Evolutionary conservation across 106 monocot species (phyloP), one percentile per base, ranked within the genome.

Genomic region (Gastrodia elata): DNA sequence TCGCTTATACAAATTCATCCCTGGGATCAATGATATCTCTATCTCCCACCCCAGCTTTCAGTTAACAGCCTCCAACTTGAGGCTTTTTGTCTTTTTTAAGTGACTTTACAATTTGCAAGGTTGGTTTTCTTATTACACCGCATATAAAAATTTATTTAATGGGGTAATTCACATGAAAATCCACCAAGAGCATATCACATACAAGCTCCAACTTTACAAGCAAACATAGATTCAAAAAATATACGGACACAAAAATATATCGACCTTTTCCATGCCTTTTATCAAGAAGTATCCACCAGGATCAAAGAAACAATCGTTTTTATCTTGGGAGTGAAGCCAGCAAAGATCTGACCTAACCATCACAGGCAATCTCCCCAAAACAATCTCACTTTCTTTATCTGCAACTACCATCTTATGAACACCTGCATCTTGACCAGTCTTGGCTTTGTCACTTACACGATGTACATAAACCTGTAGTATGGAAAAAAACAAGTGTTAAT

Each of bases 231-330:
- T 4, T 0, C 67, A 67, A 67, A 67, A 61, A 36, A 28, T 9
- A 61, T 14, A 61, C 0, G n/a, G n/a, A 28, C 8, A 64, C 8
- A 36, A 38, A 38, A 69, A 69, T 35, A 39, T 16, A 69, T 25
- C 13, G 81, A 98, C 97, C 97, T 93, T 98, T 61, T 98, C 97
- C 68, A 80, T 80, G 75, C 97, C 97, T 81, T 98, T 98, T 32
- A 98, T 86, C 80, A 98, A 71, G 77, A 98, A 98, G 73, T 98
- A 98, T 10, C 97, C 97, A 68, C 97, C 97, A 59, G 70, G 80
- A 84, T 98, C 93, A 83, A 87, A 98, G 56, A 83, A 76, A 49
- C 91, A 98, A 65, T 98, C 93, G 73, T 80, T 88, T 91, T 85
- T 91, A 38, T 85, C 80, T 65, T 73, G 80, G 38, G 40, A 69